phyloP scores from a whole-genome alignment of 768 basidiomycete genomes.

The Pleurotus salmoneostramineus region DNA sequence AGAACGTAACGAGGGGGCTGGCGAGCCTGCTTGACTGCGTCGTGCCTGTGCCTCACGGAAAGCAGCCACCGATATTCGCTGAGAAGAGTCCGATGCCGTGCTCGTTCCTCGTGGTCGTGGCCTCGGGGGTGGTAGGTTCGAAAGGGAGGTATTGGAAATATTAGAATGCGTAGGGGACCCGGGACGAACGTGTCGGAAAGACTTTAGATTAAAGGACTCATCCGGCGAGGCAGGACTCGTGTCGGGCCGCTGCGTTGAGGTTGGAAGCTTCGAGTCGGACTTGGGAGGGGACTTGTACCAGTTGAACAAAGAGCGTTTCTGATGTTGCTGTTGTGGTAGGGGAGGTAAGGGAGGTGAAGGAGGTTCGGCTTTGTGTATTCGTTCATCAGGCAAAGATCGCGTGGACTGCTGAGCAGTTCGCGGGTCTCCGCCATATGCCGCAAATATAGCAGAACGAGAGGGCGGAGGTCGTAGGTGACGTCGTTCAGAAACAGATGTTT shows the following conservation, averaged over 20 bases:
- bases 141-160: conserved; percentile 23
- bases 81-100: conserved; percentile 59
- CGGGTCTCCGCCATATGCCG: conserved; percentile 47
- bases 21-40: conserved; percentile 57
- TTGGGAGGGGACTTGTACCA: conserved; percentile 34
- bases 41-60: conserved; percentile 77
- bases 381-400: conserved; percentile 53
- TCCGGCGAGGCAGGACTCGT: conserved; percentile 17
- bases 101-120: conserved; percentile 57
- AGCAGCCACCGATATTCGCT: conserved; percentile 77
- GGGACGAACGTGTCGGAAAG: conserved; percentile 68
- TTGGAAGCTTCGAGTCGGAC: conserved; percentile 19
- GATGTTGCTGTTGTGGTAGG: conserved; percentile 28
- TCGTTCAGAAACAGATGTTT: conserved; percentile 30
- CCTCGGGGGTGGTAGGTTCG: conserved; percentile 25
- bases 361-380: conserved; percentile 17
- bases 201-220: conserved; percentile 66
- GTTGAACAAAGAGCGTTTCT: conserved; percentile 29
- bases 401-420: conserved; percentile 48
- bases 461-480: conserved; percentile 50
- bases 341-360: conserved; percentile 15
- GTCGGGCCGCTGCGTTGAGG: conserved; percentile 11
- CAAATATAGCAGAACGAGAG: conserved; percentile 61
- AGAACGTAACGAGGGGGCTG: conserved; percentile 46
- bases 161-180: conserved; percentile 24